Conservation (phyloP, 345 rosid genomes). For the Barbarea vulgaris region DNA sequence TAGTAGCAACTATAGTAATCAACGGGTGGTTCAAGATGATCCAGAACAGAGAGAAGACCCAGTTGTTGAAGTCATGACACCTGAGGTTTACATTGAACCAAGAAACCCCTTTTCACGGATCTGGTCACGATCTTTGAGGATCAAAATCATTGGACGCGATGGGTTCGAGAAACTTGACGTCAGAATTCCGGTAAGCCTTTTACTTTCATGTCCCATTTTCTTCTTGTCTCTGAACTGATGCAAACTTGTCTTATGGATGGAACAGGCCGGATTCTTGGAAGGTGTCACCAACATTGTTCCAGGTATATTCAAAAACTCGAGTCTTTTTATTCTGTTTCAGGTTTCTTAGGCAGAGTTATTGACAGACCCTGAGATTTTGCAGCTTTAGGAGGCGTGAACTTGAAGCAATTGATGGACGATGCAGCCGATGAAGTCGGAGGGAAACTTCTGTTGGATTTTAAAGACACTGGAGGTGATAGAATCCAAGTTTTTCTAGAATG, state of each 20-base stretch:
- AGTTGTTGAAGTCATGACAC: slow-evolving; percentile 83
- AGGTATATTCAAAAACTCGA: slow-evolving; percentile 51
- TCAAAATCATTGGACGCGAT: slow-evolving; percentile 83
- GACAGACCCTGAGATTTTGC: slow-evolving; percentile 14
- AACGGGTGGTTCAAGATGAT: slow-evolving; percentile 56
- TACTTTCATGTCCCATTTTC: background rate
- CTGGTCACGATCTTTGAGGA: slow-evolving; percentile 83
- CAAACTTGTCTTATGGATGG: slow-evolving; percentile 7
- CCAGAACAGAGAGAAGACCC: slow-evolving; percentile 59
- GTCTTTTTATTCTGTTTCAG: background rate
- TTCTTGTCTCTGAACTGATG: background rate
- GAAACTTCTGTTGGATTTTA: slow-evolving; percentile 73
- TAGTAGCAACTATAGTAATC: slow-evolving; percentile 48
- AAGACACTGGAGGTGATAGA: slow-evolving; percentile 78
- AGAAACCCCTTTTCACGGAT: slow-evolving; percentile 69
- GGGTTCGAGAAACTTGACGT: slow-evolving; percentile 86
- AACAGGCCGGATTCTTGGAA: slow-evolving; percentile 89
- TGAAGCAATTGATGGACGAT: slow-evolving; percentile 72
- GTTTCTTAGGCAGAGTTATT: background rate
- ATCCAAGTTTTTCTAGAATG: slow-evolving; percentile 88
- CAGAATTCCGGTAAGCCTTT: slow-evolving; percentile 76
- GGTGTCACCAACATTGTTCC: slow-evolving; percentile 89
- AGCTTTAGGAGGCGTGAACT: slow-evolving; percentile 88
- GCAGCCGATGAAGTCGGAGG: slow-evolving; percentile 83
- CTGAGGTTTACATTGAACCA: slow-evolving; percentile 61